Conservation (phyloP, 148 eudicot genomes). For the Beta vulgaris region DNA sequence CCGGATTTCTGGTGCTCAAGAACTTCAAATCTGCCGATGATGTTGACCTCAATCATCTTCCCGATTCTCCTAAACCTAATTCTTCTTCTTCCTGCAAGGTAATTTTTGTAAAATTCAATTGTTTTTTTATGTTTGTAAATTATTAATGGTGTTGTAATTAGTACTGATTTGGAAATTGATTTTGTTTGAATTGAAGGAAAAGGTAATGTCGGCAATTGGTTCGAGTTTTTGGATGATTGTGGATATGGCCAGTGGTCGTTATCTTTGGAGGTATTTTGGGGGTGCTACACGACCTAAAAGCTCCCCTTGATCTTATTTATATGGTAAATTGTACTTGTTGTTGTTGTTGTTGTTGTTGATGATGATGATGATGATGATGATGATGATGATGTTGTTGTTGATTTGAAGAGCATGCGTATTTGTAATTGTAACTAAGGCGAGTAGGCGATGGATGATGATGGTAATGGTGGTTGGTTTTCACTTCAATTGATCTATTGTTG, state of each 20-base stretch:
- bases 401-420: not conserved
- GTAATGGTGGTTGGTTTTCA: not conserved
- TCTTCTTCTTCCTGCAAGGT: constrained; percentile 16
- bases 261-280: constrained; percentile 59
- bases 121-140: not conserved
- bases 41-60: not conserved
- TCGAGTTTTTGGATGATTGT: constrained; percentile 55
- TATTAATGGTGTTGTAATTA: not conserved
- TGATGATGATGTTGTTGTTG: not conserved
- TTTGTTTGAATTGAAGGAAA: constrained; percentile 12
- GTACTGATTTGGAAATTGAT: not conserved
- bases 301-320: not conserved
- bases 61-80: constrained; percentile 7
- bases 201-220: constrained; percentile 25
- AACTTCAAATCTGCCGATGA: not conserved
- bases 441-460: not conserved
- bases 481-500: not conserved
- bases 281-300: not conserved
- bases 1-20: constrained; percentile 14
- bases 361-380: not conserved
- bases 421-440: not conserved
- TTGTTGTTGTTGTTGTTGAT: not conserved
- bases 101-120: too few species aligned
- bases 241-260: constrained; percentile 74
- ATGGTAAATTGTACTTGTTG: not conserved